Conservation (phyloP, 345 rosid genomes). For the Salix brachista region DNA sequence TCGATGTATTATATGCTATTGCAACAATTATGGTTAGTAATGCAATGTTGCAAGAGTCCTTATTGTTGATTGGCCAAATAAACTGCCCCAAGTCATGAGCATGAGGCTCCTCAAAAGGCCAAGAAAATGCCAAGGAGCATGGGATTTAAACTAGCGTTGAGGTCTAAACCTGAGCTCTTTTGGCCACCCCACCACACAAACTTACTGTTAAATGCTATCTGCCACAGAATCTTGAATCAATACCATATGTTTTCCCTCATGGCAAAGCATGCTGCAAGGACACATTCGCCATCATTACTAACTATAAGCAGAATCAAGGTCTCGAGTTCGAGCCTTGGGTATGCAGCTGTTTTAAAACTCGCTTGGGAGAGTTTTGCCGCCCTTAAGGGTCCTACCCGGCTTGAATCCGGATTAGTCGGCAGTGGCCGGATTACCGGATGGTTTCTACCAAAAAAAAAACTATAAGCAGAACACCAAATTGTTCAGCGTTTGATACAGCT, state of each 20-base stretch:
- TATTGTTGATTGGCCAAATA: not conserved
- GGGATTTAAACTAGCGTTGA: not conserved
- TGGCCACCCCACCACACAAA: too few species aligned
- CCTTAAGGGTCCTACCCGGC: too few species aligned
- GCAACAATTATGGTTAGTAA: not conserved
- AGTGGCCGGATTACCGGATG: too few species aligned
- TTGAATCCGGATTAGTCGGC: too few species aligned
- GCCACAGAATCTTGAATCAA: not conserved
- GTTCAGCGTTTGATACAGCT: not conserved
- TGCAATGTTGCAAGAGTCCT: not conserved
- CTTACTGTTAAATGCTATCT: not conserved
- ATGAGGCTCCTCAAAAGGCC: not conserved
- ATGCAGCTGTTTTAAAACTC: too few species aligned
- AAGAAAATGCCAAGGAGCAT: not conserved
- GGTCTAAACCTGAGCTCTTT: not conserved
- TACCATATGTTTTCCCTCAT: not conserved
- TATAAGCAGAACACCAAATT: not conserved
- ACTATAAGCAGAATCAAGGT: not conserved
- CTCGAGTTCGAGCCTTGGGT: too few species aligned
- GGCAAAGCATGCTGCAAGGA: not conserved
- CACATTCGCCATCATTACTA: not conserved
- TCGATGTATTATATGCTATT: not conserved
- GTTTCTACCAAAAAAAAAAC: too few species aligned
- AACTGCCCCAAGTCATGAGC: not conserved
- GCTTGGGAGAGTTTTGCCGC: too few species aligned